Conservation (phyloP, 768 basidiomycete species). For the Panaeolus cyanescens region DNA sequence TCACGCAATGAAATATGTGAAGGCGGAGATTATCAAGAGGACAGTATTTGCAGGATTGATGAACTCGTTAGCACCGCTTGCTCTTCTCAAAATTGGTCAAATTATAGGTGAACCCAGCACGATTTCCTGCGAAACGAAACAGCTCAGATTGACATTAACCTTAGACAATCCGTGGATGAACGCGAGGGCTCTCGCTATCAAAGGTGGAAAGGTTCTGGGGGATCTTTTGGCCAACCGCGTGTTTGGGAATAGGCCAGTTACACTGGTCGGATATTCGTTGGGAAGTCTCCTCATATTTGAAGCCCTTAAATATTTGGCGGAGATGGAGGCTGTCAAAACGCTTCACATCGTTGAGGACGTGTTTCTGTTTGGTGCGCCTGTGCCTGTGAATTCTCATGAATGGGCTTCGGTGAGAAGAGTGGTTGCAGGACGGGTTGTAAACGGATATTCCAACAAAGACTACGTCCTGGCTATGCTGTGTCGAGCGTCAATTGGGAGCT, state of each 20-base stretch:
- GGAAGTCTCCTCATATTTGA: slow-evolving; percentile 59
- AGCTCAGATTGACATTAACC: not conserved
- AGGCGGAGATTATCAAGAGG: slow-evolving; percentile 47
- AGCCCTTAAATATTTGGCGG: slow-evolving; percentile 49
- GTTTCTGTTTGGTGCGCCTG: slow-evolving; percentile 54
- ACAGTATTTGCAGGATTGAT: slow-evolving; percentile 53
- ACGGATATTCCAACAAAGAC: slow-evolving; percentile 53
- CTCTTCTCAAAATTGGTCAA: slow-evolving; percentile 51
- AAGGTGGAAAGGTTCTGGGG: slow-evolving; percentile 56
- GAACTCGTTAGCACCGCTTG: slow-evolving; percentile 51
- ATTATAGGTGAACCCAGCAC: slow-evolving; percentile 45
- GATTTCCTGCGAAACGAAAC: not conserved
- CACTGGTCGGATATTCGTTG: slow-evolving; percentile 58
- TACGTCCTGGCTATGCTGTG: slow-evolving; percentile 57
- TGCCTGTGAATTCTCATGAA: slow-evolving; percentile 34
- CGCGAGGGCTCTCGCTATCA: slow-evolving; percentile 49
- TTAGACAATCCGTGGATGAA: slow-evolving; percentile 66
- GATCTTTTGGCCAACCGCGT: slow-evolving; percentile 49
- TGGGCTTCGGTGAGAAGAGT: slow-evolving; percentile 53
- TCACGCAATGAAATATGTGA: slow-evolving; percentile 52
- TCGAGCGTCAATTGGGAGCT: slow-evolving; percentile 44
- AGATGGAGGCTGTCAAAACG: slow-evolving; percentile 44
- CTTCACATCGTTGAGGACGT: slow-evolving; percentile 54
- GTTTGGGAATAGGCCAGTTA: slow-evolving; percentile 56
- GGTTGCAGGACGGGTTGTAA: slow-evolving; percentile 53